A percentile compares a stretch with the other conserved stretches of the same genome.
Evolutionary conservation across 345 rosid species (phyloP).

Genomic region (Ceriops zippeliana): DNA sequence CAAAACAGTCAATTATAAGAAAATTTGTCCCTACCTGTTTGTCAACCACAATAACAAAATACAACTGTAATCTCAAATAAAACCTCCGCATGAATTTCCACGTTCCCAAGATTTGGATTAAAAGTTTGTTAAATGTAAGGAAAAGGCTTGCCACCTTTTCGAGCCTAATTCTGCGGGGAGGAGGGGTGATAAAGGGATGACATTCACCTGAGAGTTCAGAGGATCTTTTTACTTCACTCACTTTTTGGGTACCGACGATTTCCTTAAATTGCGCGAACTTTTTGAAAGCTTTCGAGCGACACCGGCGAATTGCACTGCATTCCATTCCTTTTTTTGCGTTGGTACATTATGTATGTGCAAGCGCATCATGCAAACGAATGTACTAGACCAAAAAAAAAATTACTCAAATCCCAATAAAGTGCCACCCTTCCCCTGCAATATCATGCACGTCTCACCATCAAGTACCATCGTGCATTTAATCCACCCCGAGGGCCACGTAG

Average conservation of each 20-base stretch:
- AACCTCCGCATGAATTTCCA: background rate
- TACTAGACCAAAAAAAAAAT: background rate
- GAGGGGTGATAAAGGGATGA: background rate
- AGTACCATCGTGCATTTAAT: background rate
- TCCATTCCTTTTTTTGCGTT: background rate
- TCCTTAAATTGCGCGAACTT: slow-evolving; percentile 36
- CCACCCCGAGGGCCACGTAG: no score
- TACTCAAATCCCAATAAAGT: slow-evolving; percentile 19
- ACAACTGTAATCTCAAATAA: no score
- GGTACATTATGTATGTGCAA: background rate
- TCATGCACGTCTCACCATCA: background rate
- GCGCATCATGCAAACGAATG: background rate
- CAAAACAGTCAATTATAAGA: no score
- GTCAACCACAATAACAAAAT: no score
- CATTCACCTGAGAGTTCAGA: slow-evolving; percentile 17
- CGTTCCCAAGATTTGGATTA: slow-evolving; percentile 6
- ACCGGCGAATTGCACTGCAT: slow-evolving; percentile 10
- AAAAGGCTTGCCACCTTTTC: background rate
- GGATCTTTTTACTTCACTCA: slow-evolving; percentile 10
- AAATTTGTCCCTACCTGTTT: no score
- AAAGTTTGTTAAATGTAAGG: slow-evolving; percentile 9
- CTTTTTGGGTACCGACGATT: slow-evolving; percentile 20
- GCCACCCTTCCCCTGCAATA: background rate
- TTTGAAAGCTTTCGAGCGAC: slow-evolving; percentile 17
- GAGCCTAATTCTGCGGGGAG: slow-evolving; percentile 11